Evolutionary conservation across 306 rosid species (phyloP).

Genomic region (Trifolium repens): DNA sequence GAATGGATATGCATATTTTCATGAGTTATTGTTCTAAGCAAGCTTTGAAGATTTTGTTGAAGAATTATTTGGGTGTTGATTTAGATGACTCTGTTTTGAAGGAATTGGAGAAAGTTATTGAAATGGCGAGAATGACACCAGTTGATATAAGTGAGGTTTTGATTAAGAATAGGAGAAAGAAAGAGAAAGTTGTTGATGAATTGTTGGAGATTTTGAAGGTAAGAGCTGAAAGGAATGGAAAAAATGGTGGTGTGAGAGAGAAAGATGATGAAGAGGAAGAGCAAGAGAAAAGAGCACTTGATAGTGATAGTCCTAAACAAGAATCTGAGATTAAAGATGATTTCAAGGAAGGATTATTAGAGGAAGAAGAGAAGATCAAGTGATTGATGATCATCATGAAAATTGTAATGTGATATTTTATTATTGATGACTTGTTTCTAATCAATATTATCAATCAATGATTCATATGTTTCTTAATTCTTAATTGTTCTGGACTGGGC

Average conservation of each 20-base stretch:
- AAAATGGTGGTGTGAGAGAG: constrained; percentile 41
- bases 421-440: not conserved
- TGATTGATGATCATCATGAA: not conserved
- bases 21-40: constrained; percentile 77
- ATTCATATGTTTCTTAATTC: no score
- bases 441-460: no score
- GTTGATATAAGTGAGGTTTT: constrained; percentile 92
- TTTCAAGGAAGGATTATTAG: constrained; percentile 55
- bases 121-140: constrained; percentile 79
- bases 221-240: constrained; percentile 57
- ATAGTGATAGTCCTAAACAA: constrained; percentile 82
- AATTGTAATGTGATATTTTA: not conserved
- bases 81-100: constrained; percentile 37
- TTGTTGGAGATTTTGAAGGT: constrained; percentile 66
- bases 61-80: constrained; percentile 65
- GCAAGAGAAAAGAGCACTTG: constrained; percentile 93
- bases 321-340: constrained; percentile 57
- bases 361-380: constrained; percentile 45
- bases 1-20: constrained; percentile 96
- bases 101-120: constrained; percentile 60
- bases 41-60: constrained; percentile 74
- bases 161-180: constrained; percentile 75
- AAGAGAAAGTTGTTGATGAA: constrained; percentile 59
- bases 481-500: no score
- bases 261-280: constrained; percentile 55